These are phyloP conservation scores for Candida lessepsii DNA, from an alignment of 805 yeast species.

Conservation along the genomic window DNA sequence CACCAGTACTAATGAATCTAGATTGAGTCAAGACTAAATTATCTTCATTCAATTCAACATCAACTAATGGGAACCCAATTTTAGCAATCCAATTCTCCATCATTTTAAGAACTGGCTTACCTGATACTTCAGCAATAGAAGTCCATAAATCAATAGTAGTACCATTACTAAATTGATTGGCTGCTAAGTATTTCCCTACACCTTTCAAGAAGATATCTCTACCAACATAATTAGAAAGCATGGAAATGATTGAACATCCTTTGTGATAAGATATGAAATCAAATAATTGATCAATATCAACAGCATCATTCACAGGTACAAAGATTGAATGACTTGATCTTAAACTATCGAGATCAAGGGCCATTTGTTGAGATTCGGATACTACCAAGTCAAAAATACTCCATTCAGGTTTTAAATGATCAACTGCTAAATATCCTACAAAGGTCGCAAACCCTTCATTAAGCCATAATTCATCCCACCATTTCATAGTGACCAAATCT, in stretches of 20 bases:
- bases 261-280: constrained; percentile 79
- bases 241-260: constrained; percentile 75
- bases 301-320: constrained; percentile 75
- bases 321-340: constrained; percentile 76
- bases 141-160: constrained; percentile 73
- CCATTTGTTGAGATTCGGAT: constrained; percentile 49
- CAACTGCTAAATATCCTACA: constrained; percentile 72
- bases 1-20: constrained; percentile 65
- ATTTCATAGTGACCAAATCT: constrained; percentile 83
- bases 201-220: constrained; percentile 69
- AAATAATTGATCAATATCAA: constrained; percentile 78
- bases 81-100: constrained; percentile 73
- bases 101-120: constrained; percentile 54
- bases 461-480: constrained; percentile 93
- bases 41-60: constrained; percentile 42
- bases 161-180: constrained; percentile 67
- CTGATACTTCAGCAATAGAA: constrained; percentile 60
- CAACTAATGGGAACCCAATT: constrained; percentile 70
- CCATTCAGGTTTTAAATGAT: constrained; percentile 77
- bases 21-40: constrained; percentile 49
- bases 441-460: constrained; percentile 91
- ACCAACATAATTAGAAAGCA: constrained; percentile 73
- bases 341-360: constrained; percentile 55
- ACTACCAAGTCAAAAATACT: constrained; percentile 62
- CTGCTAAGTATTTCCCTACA: constrained; percentile 64